These are phyloP conservation scores for Xylaria sp. DNA, from an alignment of 2,329 filamentous ascomycete species.

Conservation along the genomic window DNA sequence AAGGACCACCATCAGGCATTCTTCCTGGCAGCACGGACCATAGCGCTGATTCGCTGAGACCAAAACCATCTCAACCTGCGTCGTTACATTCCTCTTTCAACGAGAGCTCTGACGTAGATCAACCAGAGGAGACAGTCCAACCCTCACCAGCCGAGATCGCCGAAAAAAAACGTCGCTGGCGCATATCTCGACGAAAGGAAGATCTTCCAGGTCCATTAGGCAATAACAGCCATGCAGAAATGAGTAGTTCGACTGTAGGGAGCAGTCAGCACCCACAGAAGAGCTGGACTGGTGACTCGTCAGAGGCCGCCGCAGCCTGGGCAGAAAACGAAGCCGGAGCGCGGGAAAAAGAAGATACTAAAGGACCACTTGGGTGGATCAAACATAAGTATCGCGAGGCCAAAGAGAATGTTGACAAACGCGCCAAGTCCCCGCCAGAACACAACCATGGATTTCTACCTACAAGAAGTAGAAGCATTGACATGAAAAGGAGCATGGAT, in stretches of 20 bases:
- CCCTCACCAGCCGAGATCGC: constrained; percentile 54
- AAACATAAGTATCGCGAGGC: constrained; percentile 70
- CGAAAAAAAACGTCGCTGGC: constrained; percentile 76
- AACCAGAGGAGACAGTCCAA: constrained; percentile 66
- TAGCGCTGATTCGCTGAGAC: constrained; percentile 64
- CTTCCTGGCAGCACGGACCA: constrained; percentile 58
- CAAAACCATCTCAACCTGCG: constrained; percentile 77
- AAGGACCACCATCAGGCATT: constrained; percentile 56
- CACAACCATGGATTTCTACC: constrained; percentile 50
- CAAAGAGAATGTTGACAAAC: constrained; percentile 66
- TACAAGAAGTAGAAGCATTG: constrained; percentile 60
- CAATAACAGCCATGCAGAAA: constrained; percentile 70
- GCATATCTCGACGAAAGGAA: constrained; percentile 75
- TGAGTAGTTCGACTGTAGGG: constrained; percentile 75
- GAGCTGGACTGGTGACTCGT: constrained; percentile 63
- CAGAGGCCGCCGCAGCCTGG: constrained; percentile 56
- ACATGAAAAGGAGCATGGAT: constrained; percentile 58
- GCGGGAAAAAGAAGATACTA: constrained; percentile 60
- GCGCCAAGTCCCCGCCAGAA: constrained; percentile 67
- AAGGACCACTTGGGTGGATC: constrained; percentile 67
- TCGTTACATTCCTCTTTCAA: constrained; percentile 83
- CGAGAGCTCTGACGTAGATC: constrained; percentile 84
- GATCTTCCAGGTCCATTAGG: constrained; percentile 67
- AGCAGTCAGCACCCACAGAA: constrained; percentile 64
- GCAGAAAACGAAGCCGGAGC: constrained; percentile 54